A percentile compares a stretch with the other conserved stretches of the same genome.
Evolutionary conservation across 495 filamentous ascomycete genomes (phyloP).

Genomic region (Penicillium turbatum): DNA sequence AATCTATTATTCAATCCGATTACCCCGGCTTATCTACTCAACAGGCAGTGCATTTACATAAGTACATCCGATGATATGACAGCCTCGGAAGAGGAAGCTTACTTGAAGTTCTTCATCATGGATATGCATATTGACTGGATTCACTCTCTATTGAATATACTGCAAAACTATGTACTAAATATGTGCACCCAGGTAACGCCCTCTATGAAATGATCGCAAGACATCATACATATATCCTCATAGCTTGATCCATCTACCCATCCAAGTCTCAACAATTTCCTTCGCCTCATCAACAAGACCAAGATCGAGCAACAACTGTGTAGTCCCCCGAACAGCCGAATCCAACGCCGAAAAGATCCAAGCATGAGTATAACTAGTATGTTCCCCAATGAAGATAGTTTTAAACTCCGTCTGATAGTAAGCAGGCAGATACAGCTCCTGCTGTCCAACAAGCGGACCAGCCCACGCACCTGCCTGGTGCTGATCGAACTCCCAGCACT

Average conservation of each 20-base stretch:
- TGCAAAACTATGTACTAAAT: background rate
- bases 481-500: constrained; percentile 57
- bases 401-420: constrained; percentile 65
- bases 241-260: constrained; percentile 58
- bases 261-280: constrained; percentile 58
- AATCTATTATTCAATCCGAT: no score
- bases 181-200: no score
- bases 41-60: no score
- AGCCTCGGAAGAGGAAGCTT: no score
- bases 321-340: constrained; percentile 59
- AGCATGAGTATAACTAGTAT: constrained; percentile 69
- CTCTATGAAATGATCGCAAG: background rate
- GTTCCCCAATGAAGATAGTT: constrained; percentile 66
- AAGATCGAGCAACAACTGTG: constrained; percentile 61
- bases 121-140: no score
- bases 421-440: constrained; percentile 62
- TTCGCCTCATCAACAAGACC: constrained; percentile 70
- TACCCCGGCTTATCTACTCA: no score
- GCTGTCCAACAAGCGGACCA: constrained; percentile 52
- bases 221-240: constrained; percentile 12
- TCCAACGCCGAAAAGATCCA: constrained; percentile 69
- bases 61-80: no score
- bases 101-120: no score
- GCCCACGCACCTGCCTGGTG: constrained; percentile 54
- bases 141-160: no score